Percentiles rank a stretch among this genome's conserved stretches.
Conservation (phyloP, 2,329 filamentous ascomycete genomes). For the Capronia americana region DNA sequence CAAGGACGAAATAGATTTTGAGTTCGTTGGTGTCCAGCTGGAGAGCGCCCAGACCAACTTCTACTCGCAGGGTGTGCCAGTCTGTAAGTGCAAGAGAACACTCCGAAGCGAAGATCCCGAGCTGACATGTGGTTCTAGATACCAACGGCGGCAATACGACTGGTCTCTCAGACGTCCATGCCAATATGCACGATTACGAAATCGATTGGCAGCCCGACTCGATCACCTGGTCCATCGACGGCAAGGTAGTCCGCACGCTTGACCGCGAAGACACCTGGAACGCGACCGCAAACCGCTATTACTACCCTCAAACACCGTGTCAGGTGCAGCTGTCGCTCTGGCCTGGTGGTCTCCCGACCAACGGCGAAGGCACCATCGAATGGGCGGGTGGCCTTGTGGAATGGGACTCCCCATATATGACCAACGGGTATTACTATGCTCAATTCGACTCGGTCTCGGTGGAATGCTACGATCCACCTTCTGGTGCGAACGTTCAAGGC, state of each 20-base stretch:
- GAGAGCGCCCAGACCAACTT: slow-evolving; percentile 86
- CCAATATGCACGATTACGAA: slow-evolving; percentile 85
- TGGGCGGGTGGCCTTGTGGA: slow-evolving; percentile 93
- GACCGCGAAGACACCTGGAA: slow-evolving; percentile 86
- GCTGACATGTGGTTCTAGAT: slow-evolving; percentile 58
- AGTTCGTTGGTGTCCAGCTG: slow-evolving; percentile 85
- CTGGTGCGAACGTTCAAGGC: slow-evolving; percentile 66
- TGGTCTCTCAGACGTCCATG: slow-evolving; percentile 68
- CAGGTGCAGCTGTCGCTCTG: slow-evolving; percentile 94
- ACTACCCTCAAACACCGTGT: slow-evolving; percentile 88
- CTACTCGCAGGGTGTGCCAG: slow-evolving; percentile 91
- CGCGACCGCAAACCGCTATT: slow-evolving; percentile 76
- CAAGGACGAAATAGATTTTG: slow-evolving; percentile 98
- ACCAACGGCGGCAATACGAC: slow-evolving; percentile 75
- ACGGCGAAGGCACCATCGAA: slow-evolving; percentile 80
- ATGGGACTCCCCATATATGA: slow-evolving; percentile 83
- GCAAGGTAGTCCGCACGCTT: slow-evolving; percentile 74
- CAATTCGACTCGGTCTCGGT: slow-evolving; percentile 78
- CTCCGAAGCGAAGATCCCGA: not conserved
- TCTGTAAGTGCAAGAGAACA: slow-evolving; percentile 68
- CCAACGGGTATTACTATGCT: slow-evolving; percentile 89
- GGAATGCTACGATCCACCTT: slow-evolving; percentile 84
- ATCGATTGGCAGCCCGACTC: slow-evolving; percentile 89
- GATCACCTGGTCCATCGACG: slow-evolving; percentile 88
- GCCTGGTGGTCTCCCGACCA: slow-evolving; percentile 83